Evolutionary conservation across 345 rosid species (phyloP).

Genomic region (Citrus unshiu): DNA sequence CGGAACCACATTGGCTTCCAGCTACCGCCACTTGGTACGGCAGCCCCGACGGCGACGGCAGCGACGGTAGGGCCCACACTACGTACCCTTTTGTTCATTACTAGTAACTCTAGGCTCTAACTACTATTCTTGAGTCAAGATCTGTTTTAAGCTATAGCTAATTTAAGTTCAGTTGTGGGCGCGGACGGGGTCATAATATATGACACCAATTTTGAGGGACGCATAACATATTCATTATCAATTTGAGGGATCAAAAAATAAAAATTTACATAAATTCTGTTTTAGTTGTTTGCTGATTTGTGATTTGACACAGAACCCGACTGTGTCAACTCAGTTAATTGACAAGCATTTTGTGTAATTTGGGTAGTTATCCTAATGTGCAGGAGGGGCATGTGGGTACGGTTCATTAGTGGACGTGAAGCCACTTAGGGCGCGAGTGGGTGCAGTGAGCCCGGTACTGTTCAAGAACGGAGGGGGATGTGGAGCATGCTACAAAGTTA

Average conservation of each 20-base stretch:
- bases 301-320: not conserved
- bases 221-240: not conserved
- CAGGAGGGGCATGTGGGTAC: slow-evolving; percentile 99
- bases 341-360: too few species aligned
- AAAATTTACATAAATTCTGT: too few species aligned
- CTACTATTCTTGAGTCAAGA: not conserved
- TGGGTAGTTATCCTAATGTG: not conserved
- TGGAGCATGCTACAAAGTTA: slow-evolving; percentile 87
- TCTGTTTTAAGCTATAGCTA: not conserved
- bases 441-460: slow-evolving; percentile 83
- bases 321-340: not conserved
- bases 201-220: not conserved
- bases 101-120: not conserved
- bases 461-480: slow-evolving; percentile 91
- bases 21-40: slow-evolving; percentile 99
- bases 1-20: slow-evolving; percentile 58
- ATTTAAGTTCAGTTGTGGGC: not conserved
- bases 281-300: not conserved
- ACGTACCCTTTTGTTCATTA: not conserved
- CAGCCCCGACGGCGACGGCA: slow-evolving; percentile 94
- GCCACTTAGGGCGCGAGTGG: slow-evolving; percentile 82
- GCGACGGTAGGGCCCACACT: slow-evolving; percentile 50
- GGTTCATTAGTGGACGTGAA: slow-evolving; percentile 83
- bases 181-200: not conserved
- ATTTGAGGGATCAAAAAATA: not conserved